These are phyloP conservation scores for Aureobasidium subglaciale DNA, from an alignment of 2,329 filamentous ascomycete species.

Conservation along the genomic window DNA sequence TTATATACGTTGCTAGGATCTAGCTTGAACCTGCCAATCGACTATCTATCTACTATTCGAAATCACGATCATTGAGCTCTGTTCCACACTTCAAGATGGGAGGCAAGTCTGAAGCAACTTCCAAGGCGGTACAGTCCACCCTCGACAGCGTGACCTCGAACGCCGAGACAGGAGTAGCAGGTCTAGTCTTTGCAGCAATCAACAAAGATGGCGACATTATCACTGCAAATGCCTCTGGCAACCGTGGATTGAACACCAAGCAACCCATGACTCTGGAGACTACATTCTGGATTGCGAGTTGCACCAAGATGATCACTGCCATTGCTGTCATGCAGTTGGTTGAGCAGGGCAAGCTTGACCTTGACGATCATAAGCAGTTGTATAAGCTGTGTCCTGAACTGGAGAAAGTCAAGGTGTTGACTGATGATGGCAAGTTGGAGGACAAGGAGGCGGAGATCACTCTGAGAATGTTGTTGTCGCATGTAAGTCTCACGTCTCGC, in stretches of 20 bases:
- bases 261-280: constrained; percentile 54
- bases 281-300: constrained; percentile 53
- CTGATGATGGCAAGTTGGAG: constrained; percentile 33
- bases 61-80: not conserved
- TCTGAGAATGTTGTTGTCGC: constrained; percentile 34
- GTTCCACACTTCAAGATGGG: not conserved
- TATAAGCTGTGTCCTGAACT: constrained; percentile 39
- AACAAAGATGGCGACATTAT: constrained; percentile 39
- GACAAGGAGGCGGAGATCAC: constrained; percentile 42
- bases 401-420: constrained; percentile 35
- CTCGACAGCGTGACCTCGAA: constrained; percentile 18
- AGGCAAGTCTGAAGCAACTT: not conserved
- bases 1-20: too few relatives aligned
- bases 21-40: too few relatives aligned
- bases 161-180: constrained; percentile 29
- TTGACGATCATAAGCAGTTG: constrained; percentile 36
- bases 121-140: constrained; percentile 12
- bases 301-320: constrained; percentile 38
- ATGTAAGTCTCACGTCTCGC: not conserved
- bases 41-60: not conserved
- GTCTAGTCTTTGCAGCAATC: constrained; percentile 40
- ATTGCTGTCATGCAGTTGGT: constrained; percentile 44
- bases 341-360: constrained; percentile 34
- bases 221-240: constrained; percentile 37
- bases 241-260: constrained; percentile 30